Percentiles rank a stretch among this genome's conserved stretches.
Conservation (phyloP, 1,284 basidiomycete species). For the Baeospora myosura region DNA sequence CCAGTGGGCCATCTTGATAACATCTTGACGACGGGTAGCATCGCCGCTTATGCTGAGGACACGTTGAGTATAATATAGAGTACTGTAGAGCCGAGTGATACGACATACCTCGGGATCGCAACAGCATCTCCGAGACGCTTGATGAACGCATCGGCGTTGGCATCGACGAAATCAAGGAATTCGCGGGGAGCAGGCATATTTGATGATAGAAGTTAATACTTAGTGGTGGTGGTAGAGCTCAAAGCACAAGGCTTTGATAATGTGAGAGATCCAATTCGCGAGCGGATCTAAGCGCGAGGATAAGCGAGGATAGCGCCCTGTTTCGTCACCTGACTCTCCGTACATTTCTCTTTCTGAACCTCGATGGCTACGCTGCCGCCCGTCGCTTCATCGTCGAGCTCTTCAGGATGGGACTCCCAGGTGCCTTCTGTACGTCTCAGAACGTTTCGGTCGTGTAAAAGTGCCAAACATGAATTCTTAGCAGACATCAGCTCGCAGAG, state of each 20-base stretch:
- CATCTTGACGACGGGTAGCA: constrained; percentile 62
- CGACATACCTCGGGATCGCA: constrained; percentile 73
- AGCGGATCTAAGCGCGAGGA: too few species aligned
- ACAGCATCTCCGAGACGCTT: constrained; percentile 78
- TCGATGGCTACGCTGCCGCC: too few species aligned
- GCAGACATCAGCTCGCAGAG: too few species aligned
- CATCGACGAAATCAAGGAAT: constrained; percentile 52
- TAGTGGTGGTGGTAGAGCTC: background rate
- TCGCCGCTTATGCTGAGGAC: constrained; percentile 57
- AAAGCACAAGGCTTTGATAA: background rate
- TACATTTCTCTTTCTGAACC: background rate
- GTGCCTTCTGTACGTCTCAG: too few species aligned
- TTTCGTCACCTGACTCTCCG: background rate
- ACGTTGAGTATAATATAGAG: background rate
- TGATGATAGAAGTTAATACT: too few species aligned
- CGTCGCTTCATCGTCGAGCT: too few species aligned
- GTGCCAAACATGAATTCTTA: too few species aligned
- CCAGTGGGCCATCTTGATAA: constrained; percentile 80
- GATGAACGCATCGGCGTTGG: constrained; percentile 70
- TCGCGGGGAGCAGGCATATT: constrained; percentile 38
- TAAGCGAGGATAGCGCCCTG: too few species aligned
- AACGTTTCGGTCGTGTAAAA: too few species aligned
- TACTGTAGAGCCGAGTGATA: background rate
- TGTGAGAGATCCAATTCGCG: too few species aligned
- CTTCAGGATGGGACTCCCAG: too few species aligned